Evolutionary conservation across 2,329 filamentous ascomycete genomes (phyloP).

Genomic region (Aspergillus tubingensis): DNA sequence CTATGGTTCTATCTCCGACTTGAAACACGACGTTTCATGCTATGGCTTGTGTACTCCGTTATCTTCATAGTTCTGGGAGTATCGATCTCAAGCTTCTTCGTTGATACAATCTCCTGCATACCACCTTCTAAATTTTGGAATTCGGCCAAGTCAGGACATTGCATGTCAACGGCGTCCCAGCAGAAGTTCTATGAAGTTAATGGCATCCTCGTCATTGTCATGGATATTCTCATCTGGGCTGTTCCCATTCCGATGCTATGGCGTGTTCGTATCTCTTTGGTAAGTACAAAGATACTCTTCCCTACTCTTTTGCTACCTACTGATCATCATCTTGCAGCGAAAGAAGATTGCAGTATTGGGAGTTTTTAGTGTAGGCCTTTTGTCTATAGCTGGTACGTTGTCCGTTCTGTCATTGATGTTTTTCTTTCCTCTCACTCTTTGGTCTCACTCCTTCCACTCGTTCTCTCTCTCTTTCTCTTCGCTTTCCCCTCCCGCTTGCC

Average conservation of each 20-base stretch:
- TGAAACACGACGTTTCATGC: slow-evolving; percentile 13
- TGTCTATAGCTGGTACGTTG: slow-evolving; percentile 15
- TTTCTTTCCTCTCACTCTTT: no score
- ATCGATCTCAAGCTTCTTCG: slow-evolving; percentile 7
- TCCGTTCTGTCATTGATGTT: background rate
- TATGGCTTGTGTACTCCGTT: slow-evolving; percentile 11
- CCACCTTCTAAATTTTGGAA: slow-evolving; percentile 17
- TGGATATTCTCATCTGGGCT: slow-evolving; percentile 18
- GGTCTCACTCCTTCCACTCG: no score
- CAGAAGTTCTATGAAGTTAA: slow-evolving; percentile 21
- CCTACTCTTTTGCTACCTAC: background rate
- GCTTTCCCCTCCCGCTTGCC: no score
- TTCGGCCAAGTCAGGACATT: background rate
- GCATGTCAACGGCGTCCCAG: slow-evolving; percentile 12
- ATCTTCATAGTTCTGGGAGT: slow-evolving; percentile 7
- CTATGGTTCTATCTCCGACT: slow-evolving; percentile 19
- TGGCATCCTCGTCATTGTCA: slow-evolving; percentile 19
- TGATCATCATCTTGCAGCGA: slow-evolving; percentile 1
- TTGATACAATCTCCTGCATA: slow-evolving; percentile 12
- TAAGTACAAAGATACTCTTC: background rate
- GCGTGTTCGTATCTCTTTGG: slow-evolving; percentile 10
- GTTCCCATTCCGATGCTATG: slow-evolving; percentile 20
- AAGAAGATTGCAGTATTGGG: slow-evolving; percentile 16
- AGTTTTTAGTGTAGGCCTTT: slow-evolving; percentile 17
- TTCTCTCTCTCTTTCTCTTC: no score